Evolutionary conservation across 1,284 basidiomycete species (phyloP), one percentile per base, ranked within the genome.

Genomic region (Sanghuangporus weigelae): DNA sequence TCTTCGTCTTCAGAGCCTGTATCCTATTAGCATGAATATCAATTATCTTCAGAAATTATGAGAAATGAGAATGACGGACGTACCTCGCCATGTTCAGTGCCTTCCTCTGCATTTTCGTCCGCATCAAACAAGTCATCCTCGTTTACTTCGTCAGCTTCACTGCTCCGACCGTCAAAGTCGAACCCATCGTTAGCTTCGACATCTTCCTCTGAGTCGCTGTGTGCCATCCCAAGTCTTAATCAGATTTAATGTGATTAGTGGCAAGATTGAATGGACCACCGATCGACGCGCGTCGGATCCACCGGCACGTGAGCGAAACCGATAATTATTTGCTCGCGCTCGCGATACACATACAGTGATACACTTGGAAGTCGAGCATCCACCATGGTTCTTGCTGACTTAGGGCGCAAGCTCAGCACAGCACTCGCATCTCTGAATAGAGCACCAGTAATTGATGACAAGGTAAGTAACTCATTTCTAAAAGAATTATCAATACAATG

Each of bases 311-410:
- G 44, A 46, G 16, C 7, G 7, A 19, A 19, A 7, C 44, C 16
- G 21, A 46, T 46, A 46, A 46, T 7, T 7, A 46, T 46, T 46
- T 46, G 6, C 44, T n/a, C 42, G 6, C 4, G 12, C 12, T 44
- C 44, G 21, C 44, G 10, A 46, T 19, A n/a, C 11, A 46, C 44
- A n/a, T n/a, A n/a, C n/a, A n/a, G n/a, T n/a, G n/a, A n/a, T n/a
- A n/a, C n/a, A n/a, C n/a, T n/a, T 16, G 14, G 14, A 16, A 14
- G 44, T 16, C 44, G 44, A 46, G 16, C 16, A 46, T 46, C 21
- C 44, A 50, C 44, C 16, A 97, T 98, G 96, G 97, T 99, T 74
- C 84, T 99, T 73, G 93, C 93, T 69, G 96, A 98, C 80, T 84
- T 99, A 65, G 97, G 96, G 66, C 85, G 92, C 70, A 93, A 90